phyloP scores from a whole-genome alignment of 148 eudicot species.

The Chenopodium berlandieri region DNA sequence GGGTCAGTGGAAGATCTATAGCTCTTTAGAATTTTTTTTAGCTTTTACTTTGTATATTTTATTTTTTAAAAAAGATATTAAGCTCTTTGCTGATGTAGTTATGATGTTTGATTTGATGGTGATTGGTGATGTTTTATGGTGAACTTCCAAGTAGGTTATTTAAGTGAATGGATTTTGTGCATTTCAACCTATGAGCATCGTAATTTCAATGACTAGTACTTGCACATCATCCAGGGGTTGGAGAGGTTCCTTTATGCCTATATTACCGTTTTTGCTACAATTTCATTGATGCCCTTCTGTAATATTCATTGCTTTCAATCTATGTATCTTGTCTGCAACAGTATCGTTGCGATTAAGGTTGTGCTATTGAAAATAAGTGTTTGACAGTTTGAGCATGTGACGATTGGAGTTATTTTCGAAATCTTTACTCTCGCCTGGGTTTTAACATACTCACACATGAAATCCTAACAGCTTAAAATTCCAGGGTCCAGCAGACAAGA shows the following conservation, averaged over 20 bases:
- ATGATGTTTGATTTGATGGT: too few relatives aligned
- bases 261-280: background rate
- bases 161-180: too few relatives aligned
- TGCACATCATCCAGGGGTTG: background rate
- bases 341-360: background rate
- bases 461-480: background rate
- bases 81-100: too few relatives aligned
- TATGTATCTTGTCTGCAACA: background rate
- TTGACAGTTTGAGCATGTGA: background rate
- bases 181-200: too few relatives aligned
- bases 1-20: background rate
- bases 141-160: too few relatives aligned
- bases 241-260: background rate
- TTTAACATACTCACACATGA: background rate
- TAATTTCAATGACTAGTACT: too few relatives aligned
- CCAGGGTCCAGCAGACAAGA: background rate
- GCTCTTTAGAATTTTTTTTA: too few relatives aligned
- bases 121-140: too few relatives aligned
- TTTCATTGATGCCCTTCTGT: background rate
- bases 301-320: too few relatives aligned
- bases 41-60: too few relatives aligned
- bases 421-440: background rate
- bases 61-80: too few relatives aligned
- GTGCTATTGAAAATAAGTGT: background rate
- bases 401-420: background rate